Conservation (phyloP, 176 grass and related monocot genomes). For the Aegilops bicornis region DNA sequence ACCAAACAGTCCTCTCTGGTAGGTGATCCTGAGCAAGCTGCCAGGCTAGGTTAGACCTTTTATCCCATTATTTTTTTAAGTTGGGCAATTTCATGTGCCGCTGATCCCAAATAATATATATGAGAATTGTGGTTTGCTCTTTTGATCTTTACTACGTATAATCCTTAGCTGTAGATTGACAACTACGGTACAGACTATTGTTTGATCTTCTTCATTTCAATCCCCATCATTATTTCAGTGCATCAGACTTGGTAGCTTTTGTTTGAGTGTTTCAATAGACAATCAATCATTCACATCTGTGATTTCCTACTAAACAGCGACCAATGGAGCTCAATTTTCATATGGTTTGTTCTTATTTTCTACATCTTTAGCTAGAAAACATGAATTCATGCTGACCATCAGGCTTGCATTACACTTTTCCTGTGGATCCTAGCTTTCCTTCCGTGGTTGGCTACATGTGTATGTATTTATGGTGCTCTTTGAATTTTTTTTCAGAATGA, state of each 20-base stretch:
- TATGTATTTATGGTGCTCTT: conserved; percentile 11
- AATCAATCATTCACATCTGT: not conserved
- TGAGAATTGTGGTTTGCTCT: not conserved
- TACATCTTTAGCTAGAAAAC: conserved; percentile 5
- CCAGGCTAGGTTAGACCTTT: not conserved
- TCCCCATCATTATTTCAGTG: not conserved
- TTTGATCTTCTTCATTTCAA: conserved; percentile 2
- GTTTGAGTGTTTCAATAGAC: not conserved
- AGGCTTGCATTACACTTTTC: not conserved
- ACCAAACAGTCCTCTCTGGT: not conserved
- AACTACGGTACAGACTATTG: not conserved
- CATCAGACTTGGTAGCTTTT: not conserved
- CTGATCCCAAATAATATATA: not conserved
- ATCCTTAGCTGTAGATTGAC: not conserved
- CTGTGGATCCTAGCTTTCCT: conserved; percentile 27
- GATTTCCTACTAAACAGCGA: not conserved
- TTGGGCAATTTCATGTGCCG: not conserved
- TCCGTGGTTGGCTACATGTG: not conserved
- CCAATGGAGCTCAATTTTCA: not conserved
- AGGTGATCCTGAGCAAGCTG: not conserved
- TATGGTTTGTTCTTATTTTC: not conserved
- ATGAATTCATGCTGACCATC: not conserved
- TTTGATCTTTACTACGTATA: not conserved
- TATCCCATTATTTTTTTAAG: not conserved
- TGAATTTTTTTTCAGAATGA: conserved; percentile 56